Evolutionary conservation across 1,284 basidiomycete species (phyloP).

Genomic region (Leccinum fallax): DNA sequence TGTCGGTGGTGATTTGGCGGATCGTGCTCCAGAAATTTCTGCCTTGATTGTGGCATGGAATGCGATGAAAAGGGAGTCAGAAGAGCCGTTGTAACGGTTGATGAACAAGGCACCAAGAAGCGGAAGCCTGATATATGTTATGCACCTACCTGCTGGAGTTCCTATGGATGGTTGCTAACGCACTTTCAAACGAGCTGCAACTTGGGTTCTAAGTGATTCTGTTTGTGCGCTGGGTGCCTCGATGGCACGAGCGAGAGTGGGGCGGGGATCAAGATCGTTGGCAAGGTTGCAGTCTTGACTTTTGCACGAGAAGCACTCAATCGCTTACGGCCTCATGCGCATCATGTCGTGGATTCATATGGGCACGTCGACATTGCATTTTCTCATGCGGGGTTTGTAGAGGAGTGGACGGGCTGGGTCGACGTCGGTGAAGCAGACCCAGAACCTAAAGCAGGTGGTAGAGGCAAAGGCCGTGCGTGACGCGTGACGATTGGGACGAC

Average conservation of each 20-base stretch:
- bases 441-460: neutral
- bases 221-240: neutral
- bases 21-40: neutral
- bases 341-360: too few relatives aligned
- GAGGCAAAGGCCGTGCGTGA: slow-evolving; percentile 35
- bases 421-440: slow-evolving; percentile 3
- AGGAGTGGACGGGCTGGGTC: too few relatives aligned
- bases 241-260: neutral
- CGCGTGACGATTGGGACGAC: slow-evolving; percentile 43
- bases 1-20: neutral
- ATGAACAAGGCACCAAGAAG: too few relatives aligned
- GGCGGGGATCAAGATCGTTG: neutral
- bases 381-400: too few relatives aligned
- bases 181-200: neutral
- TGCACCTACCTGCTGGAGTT: neutral
- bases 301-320: too few relatives aligned
- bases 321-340: too few relatives aligned
- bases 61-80: neutral
- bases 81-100: too few relatives aligned
- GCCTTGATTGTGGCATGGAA: neutral
- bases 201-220: neutral
- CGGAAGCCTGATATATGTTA: too few relatives aligned
- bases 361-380: too few relatives aligned
- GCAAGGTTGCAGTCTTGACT: neutral
- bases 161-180: neutral